Percentiles rank a stretch among this genome's conserved stretches.
Conservation (phyloP, 2,329 filamentous ascomycete genomes). For the Fusarium nodosum region DNA sequence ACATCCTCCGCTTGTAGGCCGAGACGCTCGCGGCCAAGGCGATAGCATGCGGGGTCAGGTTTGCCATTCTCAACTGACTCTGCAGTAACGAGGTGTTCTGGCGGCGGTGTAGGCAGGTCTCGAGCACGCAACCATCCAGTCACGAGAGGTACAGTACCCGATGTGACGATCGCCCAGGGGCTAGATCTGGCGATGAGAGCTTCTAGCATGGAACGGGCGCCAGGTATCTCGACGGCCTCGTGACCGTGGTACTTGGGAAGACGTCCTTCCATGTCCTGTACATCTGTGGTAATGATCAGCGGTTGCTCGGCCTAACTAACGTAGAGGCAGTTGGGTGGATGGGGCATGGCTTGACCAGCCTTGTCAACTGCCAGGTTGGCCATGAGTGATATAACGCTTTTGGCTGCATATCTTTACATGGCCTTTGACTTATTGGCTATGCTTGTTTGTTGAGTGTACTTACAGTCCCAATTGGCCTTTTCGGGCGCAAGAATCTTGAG, state of each 20-base stretch:
- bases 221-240: slow-evolving; percentile 88
- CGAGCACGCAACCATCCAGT: slow-evolving; percentile 79
- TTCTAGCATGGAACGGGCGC: slow-evolving; percentile 78
- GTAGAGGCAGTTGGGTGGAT: slow-evolving; percentile 7
- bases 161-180: slow-evolving; percentile 90
- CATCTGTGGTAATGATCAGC: slow-evolving; percentile 67
- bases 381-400: slow-evolving; percentile 15
- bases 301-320: slow-evolving; percentile 14
- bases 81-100: slow-evolving; percentile 77
- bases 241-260: slow-evolving; percentile 82
- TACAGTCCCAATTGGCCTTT: slow-evolving; percentile 94
- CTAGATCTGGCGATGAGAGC: slow-evolving; percentile 71
- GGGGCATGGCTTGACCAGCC: slow-evolving; percentile 1
- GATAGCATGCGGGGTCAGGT: slow-evolving; percentile 81
- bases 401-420: slow-evolving; percentile 2
- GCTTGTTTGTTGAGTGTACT: slow-evolving; percentile 55
- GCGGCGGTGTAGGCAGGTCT: slow-evolving; percentile 67
- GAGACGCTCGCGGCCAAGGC: slow-evolving; percentile 74
- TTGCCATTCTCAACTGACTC: slow-evolving; percentile 83
- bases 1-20: slow-evolving; percentile 63
- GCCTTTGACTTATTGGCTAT: background rate
- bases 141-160: slow-evolving; percentile 76
- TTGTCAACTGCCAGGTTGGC: slow-evolving; percentile 10
- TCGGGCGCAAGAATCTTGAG: slow-evolving; percentile 83
- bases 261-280: slow-evolving; percentile 80